Base-by-base conservation (phyloP, 129 eudicot genomes). In the Flaveria brownii region DNA sequence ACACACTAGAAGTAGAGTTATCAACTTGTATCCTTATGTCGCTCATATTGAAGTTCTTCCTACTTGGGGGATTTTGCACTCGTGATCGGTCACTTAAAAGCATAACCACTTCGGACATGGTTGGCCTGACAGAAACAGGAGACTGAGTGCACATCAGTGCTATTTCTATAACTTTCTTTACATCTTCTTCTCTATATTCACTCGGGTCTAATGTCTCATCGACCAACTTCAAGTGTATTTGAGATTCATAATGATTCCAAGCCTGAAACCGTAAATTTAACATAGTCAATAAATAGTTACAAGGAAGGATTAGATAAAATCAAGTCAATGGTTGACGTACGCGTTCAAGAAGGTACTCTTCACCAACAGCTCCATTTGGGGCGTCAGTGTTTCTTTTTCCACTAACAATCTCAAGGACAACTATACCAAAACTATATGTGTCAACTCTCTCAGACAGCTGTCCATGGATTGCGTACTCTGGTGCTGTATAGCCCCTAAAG, bases 391-490 rank as follows among this genome's bases (percentile, higher is more conserved):
- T 69, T 26, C 71, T 78, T 45, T 43, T 70, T 11, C 82, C 82
- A 8, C 76, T 78, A 45, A 70, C 57, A 28, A 78, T 60, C 28
- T 78, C 82, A 70, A 78, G 82, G 39, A 70, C 82, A 46, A 78
- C 17, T 2, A 78, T 62, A 60, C 82, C 82, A 28, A 78, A 78
- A 54, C 82, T 78, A 71, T 78, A 78, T 3, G 64, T 60, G 49
- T 78, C 82, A 3, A 78, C 77, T 61, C 47, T 70, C 64, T 78
- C 82, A 47, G 82, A 78, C 9, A 78, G 23, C 13, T 78, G 82
- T 22, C 82, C 82, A 71, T 70, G 54, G 63, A 60, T 33, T 45
- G 82, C 82, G 18, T 78, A 78, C 30, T 78, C 82, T 33, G 77
- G 82, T 11, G 77, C 82, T 43, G 47, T 68, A 3, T 23, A 69